Conservation (phyloP, 2,329 filamentous ascomycete genomes). For the Rhexocercosporidium sp. region DNA sequence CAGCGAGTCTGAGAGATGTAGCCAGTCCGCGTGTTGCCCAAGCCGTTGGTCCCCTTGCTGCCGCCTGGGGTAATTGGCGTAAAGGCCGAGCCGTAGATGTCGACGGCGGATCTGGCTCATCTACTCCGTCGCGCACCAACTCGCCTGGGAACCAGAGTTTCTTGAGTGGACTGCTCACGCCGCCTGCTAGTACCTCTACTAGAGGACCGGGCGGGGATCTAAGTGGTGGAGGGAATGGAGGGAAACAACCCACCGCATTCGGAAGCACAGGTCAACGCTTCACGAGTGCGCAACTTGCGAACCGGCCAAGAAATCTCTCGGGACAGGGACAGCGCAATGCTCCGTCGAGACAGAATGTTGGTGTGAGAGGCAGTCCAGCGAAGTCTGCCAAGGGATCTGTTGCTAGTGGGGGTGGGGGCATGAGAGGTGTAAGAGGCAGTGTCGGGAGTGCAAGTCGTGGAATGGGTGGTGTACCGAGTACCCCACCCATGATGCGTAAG, state of each 20-base stretch:
- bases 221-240: constrained; percentile 37
- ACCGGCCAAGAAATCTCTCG: constrained; percentile 39
- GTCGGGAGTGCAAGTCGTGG: constrained; percentile 1
- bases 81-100: constrained; percentile 49
- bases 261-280: constrained; percentile 63
- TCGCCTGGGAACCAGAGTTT: constrained; percentile 60
- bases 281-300: constrained; percentile 55
- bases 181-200: constrained; percentile 67
- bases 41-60: constrained; percentile 76
- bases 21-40: constrained; percentile 85
- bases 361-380: constrained; percentile 46
- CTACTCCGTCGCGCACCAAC: constrained; percentile 10
- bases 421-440: background rate
- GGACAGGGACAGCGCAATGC: constrained; percentile 40
- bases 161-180: constrained; percentile 83
- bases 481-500: constrained; percentile 65
- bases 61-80: constrained; percentile 97
- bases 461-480: constrained; percentile 47
- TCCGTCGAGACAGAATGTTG: background rate
- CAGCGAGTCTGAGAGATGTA: constrained; percentile 71
- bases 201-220: constrained; percentile 10
- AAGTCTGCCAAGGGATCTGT: background rate
- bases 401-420: background rate
- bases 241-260: constrained; percentile 63
- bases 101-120: background rate